Conservation (phyloP, 106 monocot genomes). For the Narthecium ossifragum region DNA sequence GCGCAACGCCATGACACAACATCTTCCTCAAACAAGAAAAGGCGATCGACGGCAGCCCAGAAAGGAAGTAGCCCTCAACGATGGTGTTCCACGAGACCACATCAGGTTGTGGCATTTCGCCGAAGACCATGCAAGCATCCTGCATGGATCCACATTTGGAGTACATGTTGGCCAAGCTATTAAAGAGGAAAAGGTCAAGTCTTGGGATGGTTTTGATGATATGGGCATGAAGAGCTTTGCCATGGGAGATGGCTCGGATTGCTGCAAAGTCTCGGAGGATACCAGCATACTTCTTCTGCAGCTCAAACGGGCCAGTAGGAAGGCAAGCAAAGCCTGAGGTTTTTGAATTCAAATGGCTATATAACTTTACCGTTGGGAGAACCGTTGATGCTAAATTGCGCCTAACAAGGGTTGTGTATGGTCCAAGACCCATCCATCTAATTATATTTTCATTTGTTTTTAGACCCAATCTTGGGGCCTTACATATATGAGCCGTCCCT, state of each 20-base stretch:
- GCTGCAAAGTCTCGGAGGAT: constrained; percentile 4
- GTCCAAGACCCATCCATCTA: too few relatives aligned
- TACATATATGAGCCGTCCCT: too few relatives aligned
- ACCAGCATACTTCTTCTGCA: constrained; percentile 18
- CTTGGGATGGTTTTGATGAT: constrained; percentile 16
- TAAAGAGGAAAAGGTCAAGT: constrained; percentile 7
- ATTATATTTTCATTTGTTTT: too few relatives aligned
- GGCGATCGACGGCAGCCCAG: neutral
- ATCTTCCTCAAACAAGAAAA: constrained; percentile 12
- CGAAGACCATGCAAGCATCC: constrained; percentile 32
- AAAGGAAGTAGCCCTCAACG: constrained; percentile 11
- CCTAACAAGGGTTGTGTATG: too few relatives aligned
- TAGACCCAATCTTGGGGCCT: too few relatives aligned
- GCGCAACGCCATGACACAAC: constrained; percentile 6
- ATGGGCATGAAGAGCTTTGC: constrained; percentile 12
- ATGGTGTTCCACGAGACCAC: constrained; percentile 44
- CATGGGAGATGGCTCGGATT: neutral
- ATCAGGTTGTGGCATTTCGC: constrained; percentile 35
- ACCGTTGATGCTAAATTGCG: too few relatives aligned
- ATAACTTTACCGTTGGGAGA: neutral
- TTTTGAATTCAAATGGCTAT: neutral
- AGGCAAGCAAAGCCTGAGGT: too few relatives aligned
- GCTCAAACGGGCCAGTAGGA: neutral
- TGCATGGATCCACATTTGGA: constrained; percentile 7
- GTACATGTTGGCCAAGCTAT: constrained; percentile 17